These are phyloP conservation scores for Halophytophthora polymorphica DNA, from an alignment of 352 stramenopile species.

Conservation along the genomic window DNA sequence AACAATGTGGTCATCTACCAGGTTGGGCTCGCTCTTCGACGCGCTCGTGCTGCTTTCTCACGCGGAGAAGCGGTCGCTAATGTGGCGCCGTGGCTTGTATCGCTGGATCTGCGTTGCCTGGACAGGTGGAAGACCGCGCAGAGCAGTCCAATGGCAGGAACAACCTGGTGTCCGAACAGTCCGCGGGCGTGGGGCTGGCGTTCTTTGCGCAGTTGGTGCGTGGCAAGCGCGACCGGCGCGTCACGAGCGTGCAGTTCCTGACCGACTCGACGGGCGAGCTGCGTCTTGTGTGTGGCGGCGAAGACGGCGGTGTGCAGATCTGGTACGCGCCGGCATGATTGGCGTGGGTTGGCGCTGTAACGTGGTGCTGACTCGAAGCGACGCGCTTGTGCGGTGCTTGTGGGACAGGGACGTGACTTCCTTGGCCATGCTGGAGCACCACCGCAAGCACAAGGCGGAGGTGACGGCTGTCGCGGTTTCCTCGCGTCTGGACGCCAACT, in stretches of 20 bases:
- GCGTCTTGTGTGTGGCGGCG: conserved; percentile 49
- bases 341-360: conserved; percentile 1
- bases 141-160: neutral
- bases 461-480: conserved; percentile 47
- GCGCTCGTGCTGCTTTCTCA: no score
- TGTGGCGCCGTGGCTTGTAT: neutral
- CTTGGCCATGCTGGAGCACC: conserved; percentile 49
- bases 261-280: conserved; percentile 26
- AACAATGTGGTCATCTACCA: conserved; percentile 60
- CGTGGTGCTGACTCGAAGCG: neutral
- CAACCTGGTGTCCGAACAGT: no score
- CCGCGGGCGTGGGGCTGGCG: conserved; percentile 8
- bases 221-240: conserved; percentile 54
- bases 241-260: conserved; percentile 56
- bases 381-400: neutral
- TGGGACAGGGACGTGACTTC: conserved; percentile 45
- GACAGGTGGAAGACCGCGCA: neutral
- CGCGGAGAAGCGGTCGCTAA: no score
- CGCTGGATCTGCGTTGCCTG: neutral
- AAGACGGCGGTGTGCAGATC: conserved; percentile 72
- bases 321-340: conserved; percentile 29
- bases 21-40: conserved; percentile 19
- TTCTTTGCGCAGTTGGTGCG: conserved; percentile 56
- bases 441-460: conserved; percentile 59
- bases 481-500: conserved; percentile 25